Conservation (phyloP, 768 basidiomycete species). For the Pleurotus citrinopileatus region DNA sequence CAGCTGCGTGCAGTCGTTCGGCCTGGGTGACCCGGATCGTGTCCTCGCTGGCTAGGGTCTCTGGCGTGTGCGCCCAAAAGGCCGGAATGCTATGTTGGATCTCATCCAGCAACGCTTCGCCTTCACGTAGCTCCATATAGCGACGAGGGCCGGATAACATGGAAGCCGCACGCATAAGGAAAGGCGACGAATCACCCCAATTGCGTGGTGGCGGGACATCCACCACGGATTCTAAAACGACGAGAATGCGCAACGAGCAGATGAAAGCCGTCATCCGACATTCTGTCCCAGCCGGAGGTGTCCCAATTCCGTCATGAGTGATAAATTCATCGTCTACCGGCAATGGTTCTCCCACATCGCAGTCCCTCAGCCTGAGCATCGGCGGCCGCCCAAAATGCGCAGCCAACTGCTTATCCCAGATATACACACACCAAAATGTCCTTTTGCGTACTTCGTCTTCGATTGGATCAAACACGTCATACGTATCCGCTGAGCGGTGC, state of each 20-base stretch:
- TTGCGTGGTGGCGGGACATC: slow-evolving; percentile 74
- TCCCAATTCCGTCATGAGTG: slow-evolving; percentile 63
- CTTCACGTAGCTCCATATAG: slow-evolving; percentile 70
- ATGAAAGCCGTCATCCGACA: slow-evolving; percentile 83
- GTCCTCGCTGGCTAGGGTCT: slow-evolving; percentile 81
- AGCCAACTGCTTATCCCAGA: slow-evolving; percentile 93
- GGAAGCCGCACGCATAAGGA: slow-evolving; percentile 68
- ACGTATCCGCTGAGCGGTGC: slow-evolving; percentile 83
- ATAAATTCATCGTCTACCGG: slow-evolving; percentile 90
- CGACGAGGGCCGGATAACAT: slow-evolving; percentile 62
- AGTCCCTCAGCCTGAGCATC: slow-evolving; percentile 82
- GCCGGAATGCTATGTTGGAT: slow-evolving; percentile 68
- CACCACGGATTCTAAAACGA: slow-evolving; percentile 85
- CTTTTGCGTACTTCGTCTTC: slow-evolving; percentile 91
- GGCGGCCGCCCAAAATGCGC: slow-evolving; percentile 90
- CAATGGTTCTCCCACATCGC: slow-evolving; percentile 86
- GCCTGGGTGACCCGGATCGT: slow-evolving; percentile 89
- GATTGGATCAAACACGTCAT: slow-evolving; percentile 84
- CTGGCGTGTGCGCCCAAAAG: slow-evolving; percentile 78
- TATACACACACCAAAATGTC: slow-evolving; percentile 95
- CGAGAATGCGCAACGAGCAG: slow-evolving; percentile 70
- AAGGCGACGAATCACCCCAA: slow-evolving; percentile 66
- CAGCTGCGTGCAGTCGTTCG: slow-evolving; percentile 80
- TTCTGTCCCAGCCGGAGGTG: slow-evolving; percentile 69
- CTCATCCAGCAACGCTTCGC: slow-evolving; percentile 79